Evolutionary conservation across 345 rosid species (phyloP).

Genomic region (Hibiscus mutabilis): DNA sequence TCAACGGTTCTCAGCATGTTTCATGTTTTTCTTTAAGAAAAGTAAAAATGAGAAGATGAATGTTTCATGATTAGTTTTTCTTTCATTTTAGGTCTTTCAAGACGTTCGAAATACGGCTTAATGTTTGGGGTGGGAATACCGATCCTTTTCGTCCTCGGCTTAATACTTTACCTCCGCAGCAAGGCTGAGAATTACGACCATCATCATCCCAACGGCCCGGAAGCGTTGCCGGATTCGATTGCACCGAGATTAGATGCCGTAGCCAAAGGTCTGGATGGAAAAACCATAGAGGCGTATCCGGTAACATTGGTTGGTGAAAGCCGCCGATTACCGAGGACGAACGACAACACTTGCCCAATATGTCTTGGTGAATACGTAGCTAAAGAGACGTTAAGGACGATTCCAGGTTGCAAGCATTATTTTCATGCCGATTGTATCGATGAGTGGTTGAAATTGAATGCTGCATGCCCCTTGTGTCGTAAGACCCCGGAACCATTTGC

Average conservation of each 20-base stretch:
- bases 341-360: slow-evolving; percentile 7
- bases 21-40: not conserved
- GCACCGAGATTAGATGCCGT: not conserved
- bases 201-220: not conserved
- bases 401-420: slow-evolving; percentile 15
- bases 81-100: slow-evolving; percentile 6
- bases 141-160: not conserved
- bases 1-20: not conserved
- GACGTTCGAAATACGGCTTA: slow-evolving; percentile 3
- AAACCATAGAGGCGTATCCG: slow-evolving; percentile 6
- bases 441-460: slow-evolving; percentile 13
- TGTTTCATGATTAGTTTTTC: not conserved
- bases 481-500: not conserved
- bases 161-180: not conserved
- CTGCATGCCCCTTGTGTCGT: slow-evolving; percentile 10
- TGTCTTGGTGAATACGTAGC: slow-evolving; percentile 11
- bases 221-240: not conserved
- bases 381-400: slow-evolving; percentile 4
- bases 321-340: not conserved
- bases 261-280: slow-evolving; percentile 8
- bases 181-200: not conserved
- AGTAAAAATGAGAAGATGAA: not conserved
- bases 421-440: slow-evolving; percentile 13
- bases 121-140: slow-evolving; percentile 3
- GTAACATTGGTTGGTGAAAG: slow-evolving; percentile 5